phyloP scores from a whole-genome alignment of 805 yeast genomes.

The Candida saitoana region DNA sequence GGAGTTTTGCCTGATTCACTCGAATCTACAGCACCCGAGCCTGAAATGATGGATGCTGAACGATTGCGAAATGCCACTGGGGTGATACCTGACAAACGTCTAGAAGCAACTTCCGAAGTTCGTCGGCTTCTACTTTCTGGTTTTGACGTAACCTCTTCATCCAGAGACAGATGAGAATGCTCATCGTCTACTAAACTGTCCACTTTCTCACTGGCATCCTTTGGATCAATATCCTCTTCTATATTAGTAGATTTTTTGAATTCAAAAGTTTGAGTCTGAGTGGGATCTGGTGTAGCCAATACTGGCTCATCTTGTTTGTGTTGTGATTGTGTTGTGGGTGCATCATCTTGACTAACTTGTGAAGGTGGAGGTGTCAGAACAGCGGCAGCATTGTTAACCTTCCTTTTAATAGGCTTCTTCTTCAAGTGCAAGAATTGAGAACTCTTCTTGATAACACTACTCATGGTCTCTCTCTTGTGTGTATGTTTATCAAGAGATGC shows the following conservation, averaged over 20 bases:
- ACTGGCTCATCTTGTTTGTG: conserved; percentile 5
- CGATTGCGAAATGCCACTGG: conserved; percentile 21
- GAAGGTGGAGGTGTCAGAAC: conserved; percentile 5
- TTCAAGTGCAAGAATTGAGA: conserved; percentile 56
- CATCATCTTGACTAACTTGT: conserved; percentile 15
- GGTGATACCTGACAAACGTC: conserved; percentile 35
- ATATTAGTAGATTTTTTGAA: not conserved
- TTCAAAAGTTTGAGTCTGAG: not conserved
- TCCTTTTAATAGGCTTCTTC: conserved; percentile 21
- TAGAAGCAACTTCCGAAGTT: conserved; percentile 26
- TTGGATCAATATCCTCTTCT: conserved; percentile 6
- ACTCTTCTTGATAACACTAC: conserved; percentile 46
- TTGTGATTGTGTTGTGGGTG: conserved; percentile 9
- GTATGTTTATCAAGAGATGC: too few species aligned
- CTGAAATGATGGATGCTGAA: conserved; percentile 26
- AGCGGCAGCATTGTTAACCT: conserved; percentile 5
- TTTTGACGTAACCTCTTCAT: conserved; percentile 12
- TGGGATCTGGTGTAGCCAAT: conserved; percentile 1
- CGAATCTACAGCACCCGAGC: conserved; percentile 10
- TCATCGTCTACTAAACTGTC: conserved; percentile 15
- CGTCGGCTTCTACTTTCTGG: conserved; percentile 20
- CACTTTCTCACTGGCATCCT: conserved; percentile 4
- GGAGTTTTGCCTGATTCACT: conserved; percentile 17
- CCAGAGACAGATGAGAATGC: conserved; percentile 11
- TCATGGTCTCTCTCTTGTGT: conserved; percentile 27